Base-by-base conservation (phyloP, 1,139 yeast genomes). In the Suhomyces panamericanus region DNA sequence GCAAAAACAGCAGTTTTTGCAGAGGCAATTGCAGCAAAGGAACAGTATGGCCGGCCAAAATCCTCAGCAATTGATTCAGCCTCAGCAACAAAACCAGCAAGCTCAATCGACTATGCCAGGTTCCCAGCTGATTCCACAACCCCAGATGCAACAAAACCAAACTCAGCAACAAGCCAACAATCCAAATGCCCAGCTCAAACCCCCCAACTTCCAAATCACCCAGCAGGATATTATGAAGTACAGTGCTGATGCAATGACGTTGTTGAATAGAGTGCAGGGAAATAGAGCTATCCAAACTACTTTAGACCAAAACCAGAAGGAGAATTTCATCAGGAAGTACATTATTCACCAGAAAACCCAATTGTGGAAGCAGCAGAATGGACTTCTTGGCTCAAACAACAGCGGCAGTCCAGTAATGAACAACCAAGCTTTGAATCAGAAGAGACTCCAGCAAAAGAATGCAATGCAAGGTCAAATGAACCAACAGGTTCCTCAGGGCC, bases 141-240 rank as follows among this genome's bases (percentile, higher is more conserved):
- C 49, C n/a, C 48, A 35, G 12, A 37, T 38, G 26, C 54, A 44
- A 33, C 54, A 49, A 20, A 51, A 47, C 34, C 58, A 52, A n/a
- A 50, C 37, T 24, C 54, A 30, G 43, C 54, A 43, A 29, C 39
- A 42, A 53, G 42, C 34, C 53, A 53, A 38, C 52, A 54, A 48
- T 36, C 50, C 28, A 24, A 34, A 42, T 13, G 48, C 45, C 6
- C 56, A 49, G 15, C 54, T 39, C 14, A 66, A 65, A 44, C 70
- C 69, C 0, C 77, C 78, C 4, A 65, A 64, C 45, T 63, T 71
- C 45, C 68, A 62, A 43, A 66, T 74, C 39, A 69, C 77, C 5
- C 69, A 67, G 20, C 76, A 73, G 42, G 79, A 74, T 49, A 63
- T 70, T 40, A 58, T 64, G 49, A 70, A 70, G 49, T 71, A 73